Conservation (phyloP, 108 stramenopile species). For the Nitzschia putrida region DNA sequence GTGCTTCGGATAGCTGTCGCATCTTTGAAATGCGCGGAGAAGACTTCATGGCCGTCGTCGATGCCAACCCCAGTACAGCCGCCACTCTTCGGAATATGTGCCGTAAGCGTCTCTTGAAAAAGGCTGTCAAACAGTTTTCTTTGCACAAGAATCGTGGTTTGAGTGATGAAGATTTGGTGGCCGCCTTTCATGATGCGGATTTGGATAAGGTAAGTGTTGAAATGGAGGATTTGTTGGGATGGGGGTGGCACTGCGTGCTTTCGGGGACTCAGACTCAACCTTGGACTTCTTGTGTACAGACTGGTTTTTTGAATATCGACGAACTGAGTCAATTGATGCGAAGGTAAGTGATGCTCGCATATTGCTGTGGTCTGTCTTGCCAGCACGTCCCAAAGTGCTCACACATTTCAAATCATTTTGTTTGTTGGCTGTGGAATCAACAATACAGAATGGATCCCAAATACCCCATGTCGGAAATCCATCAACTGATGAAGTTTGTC, state of each 20-base stretch:
- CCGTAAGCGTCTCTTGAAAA: constrained; percentile 60
- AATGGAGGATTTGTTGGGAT: neutral
- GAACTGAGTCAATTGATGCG: constrained; percentile 58
- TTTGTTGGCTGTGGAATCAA: neutral
- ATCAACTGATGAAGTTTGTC: constrained; percentile 57
- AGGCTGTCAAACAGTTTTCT: constrained; percentile 63
- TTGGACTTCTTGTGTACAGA: constrained; percentile 2
- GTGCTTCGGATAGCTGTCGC: constrained; percentile 51
- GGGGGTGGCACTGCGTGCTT: too few relatives aligned
- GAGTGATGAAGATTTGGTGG: constrained; percentile 57
- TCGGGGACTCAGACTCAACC: neutral
- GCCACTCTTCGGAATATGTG: constrained; percentile 62
- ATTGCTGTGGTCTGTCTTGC: neutral
- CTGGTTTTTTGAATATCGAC: constrained; percentile 55
- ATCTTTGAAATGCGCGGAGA: constrained; percentile 66
- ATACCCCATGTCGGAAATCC: constrained; percentile 61
- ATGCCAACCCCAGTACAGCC: constrained; percentile 56
- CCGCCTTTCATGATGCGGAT: constrained; percentile 68
- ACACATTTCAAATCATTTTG: neutral
- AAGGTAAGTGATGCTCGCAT: constrained; percentile 2
- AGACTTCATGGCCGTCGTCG: constrained; percentile 63
- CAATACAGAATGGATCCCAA: constrained; percentile 33
- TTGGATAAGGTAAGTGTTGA: constrained; percentile 29
- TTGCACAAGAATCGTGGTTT: constrained; percentile 54
- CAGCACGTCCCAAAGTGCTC: neutral